A percentile compares a stretch with the other conserved stretches of the same genome.
phyloP scores from a whole-genome alignment of 164 flowering plant genomes.

The Cinnamomum chago region DNA sequence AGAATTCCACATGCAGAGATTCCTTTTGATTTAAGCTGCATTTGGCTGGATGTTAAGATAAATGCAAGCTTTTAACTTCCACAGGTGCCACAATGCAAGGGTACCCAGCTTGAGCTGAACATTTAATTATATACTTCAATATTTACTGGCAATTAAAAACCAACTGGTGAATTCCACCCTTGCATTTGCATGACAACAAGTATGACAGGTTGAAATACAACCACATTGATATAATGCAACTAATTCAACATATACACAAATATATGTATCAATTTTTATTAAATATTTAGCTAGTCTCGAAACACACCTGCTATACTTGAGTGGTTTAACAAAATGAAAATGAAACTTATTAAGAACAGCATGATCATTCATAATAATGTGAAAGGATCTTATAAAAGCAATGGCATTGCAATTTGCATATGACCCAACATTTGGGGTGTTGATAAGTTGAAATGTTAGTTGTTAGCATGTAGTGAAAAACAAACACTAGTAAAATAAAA shows the following conservation, averaged over 20 bases:
- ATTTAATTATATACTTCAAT: no score
- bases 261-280: no score
- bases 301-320: background rate
- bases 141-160: background rate
- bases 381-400: background rate
- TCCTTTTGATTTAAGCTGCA: background rate
- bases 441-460: background rate
- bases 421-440: background rate
- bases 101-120: background rate
- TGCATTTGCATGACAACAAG: background rate
- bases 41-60: no score
- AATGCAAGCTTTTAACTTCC: background rate
- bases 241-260: no score
- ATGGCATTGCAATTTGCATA: background rate
- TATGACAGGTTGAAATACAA: background rate
- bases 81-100: background rate
- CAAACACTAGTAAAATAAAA: background rate
- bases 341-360: background rate
- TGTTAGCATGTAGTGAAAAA: background rate
- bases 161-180: background rate
- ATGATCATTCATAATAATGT: no score
- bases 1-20: background rate
- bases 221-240: background rate
- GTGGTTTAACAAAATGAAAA: background rate
- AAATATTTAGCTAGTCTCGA: background rate